Base-by-base conservation (phyloP, 2,329 filamentous ascomycete genomes). In the Aspergillus nomiae region DNA sequence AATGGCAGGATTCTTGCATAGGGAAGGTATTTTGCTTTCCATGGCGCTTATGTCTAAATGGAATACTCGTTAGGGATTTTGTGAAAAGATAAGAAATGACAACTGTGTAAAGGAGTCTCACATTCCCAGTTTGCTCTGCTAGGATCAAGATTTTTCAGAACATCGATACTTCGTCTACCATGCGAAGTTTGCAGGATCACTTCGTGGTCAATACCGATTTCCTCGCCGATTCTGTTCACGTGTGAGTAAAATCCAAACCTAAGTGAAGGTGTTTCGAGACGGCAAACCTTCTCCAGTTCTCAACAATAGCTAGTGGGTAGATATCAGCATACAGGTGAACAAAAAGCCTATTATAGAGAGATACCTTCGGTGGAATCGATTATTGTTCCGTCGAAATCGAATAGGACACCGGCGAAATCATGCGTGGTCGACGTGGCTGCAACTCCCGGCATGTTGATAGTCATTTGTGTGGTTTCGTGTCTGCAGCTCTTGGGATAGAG, bases 311-410 rank as follows among this genome's bases (percentile, higher is more conserved):
- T 61, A 12, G 38, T 41, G 38, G 16, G 4, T 3, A n/a, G 9
- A 16, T 41, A 8, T 41, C 9, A 41, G 19, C 3, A 41, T 9
- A 19, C 19, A n/a, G 9, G 2, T 5, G 8, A 4, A 9, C 16
- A 3, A n/a, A 19, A 7, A 9, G 38, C 7, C 12, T 10, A 41
- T 10, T 4, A 2, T 4, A 24, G 55, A 8, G 24, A 26, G 28
- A n/a, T 36, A 61, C 60, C 54, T 30, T 61, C 60, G 2, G 60
- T 61, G 7, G 60, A 61, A 32, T 61, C 60, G 2, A 61, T 61
- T n/a, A 61, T 61, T 11, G 60, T 61, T 4, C 60, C 60, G 36
- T 61, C 60, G 8, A 61, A 58, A 55, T 61, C 60, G 2, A 61
- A 38, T 3, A 61, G 46, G 38, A 58, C 32, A n/a, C 54, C 54